Percentiles rank a stretch among this genome's conserved stretches.
phyloP scores from a whole-genome alignment of 225 moss, liverwort and hornwort genomes.

The Anthoceros angustus region DNA sequence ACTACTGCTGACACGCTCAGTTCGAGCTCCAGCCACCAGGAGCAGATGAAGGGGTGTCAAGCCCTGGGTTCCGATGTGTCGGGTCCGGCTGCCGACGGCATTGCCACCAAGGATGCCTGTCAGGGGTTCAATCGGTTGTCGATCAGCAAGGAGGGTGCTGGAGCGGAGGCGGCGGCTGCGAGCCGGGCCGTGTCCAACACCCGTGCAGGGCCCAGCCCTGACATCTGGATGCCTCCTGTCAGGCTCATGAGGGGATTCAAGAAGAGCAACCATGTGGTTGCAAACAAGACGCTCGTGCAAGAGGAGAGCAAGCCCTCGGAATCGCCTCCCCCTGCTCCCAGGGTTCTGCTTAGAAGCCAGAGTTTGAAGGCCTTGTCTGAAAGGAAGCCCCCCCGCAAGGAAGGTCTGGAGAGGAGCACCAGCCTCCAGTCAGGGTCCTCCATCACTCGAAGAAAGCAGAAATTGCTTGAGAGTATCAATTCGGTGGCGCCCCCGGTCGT shows the following conservation, averaged over 20 bases:
- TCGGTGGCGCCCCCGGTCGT: background rate
- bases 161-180: no score
- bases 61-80: background rate
- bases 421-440: constrained; percentile 1
- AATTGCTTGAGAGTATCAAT: background rate
- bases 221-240: background rate
- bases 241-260: background rate
- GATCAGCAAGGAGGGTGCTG: no score
- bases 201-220: background rate
- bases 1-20: background rate
- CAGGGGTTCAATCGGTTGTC: no score
- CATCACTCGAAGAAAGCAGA: background rate
- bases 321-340: background rate
- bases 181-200: background rate
- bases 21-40: constrained; percentile 1
- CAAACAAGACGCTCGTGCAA: background rate
- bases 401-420: background rate
- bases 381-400: background rate
- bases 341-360: background rate
- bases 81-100: no score
- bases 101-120: no score
- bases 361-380: background rate
- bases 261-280: background rate
- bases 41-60: background rate
- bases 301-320: no score